A percentile compares a stretch with the other conserved stretches of the same genome.
Evolutionary conservation across 495 filamentous ascomycete species (phyloP).

Genomic region (Lophiostoma macrostomum): DNA sequence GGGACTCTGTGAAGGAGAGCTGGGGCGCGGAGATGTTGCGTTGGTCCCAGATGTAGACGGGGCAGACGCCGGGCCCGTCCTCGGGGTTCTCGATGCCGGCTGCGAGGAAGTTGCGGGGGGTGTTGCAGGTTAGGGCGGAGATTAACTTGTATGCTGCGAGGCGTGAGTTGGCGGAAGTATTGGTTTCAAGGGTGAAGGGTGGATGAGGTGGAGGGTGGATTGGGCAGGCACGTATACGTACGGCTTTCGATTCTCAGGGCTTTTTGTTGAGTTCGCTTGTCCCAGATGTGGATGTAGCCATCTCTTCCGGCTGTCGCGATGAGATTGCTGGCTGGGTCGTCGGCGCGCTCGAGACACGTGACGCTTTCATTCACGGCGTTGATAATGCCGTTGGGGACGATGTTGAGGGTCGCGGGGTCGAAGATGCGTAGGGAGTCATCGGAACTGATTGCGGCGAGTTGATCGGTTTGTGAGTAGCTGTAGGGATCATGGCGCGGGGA

Average conservation of each 20-base stretch:
- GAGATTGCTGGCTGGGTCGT: conserved; percentile 39
- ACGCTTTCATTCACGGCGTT: conserved; percentile 52
- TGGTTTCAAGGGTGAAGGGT: too few species aligned
- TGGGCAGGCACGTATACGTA: conserved; percentile 9
- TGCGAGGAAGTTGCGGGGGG: conserved; percentile 57
- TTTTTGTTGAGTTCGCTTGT: conserved; percentile 43
- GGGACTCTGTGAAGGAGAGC: conserved; percentile 74
- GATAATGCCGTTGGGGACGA: conserved; percentile 37
- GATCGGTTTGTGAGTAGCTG: conserved; percentile 21
- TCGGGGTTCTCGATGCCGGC: conserved; percentile 78
- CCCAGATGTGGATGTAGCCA: conserved; percentile 57
- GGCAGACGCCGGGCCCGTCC: conserved; percentile 55
- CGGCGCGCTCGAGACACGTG: conserved; percentile 53
- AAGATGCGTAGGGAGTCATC: conserved; percentile 56
- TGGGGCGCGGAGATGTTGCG: conserved; percentile 54
- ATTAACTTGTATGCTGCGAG: conserved; percentile 46
- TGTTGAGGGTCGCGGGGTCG: conserved; percentile 41
- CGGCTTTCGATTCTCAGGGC: conserved; percentile 31
- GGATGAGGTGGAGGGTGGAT: too few species aligned
- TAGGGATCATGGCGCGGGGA: conserved; percentile 15
- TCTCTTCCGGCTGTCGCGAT: conserved; percentile 62
- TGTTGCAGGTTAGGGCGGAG: conserved; percentile 65
- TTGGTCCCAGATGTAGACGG: conserved; percentile 74
- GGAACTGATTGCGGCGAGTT: conserved; percentile 39
- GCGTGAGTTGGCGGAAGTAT: conserved; percentile 1